Evolutionary conservation across 208 protist species (phyloP).

Genomic region (Leishmania gerbilli): DNA sequence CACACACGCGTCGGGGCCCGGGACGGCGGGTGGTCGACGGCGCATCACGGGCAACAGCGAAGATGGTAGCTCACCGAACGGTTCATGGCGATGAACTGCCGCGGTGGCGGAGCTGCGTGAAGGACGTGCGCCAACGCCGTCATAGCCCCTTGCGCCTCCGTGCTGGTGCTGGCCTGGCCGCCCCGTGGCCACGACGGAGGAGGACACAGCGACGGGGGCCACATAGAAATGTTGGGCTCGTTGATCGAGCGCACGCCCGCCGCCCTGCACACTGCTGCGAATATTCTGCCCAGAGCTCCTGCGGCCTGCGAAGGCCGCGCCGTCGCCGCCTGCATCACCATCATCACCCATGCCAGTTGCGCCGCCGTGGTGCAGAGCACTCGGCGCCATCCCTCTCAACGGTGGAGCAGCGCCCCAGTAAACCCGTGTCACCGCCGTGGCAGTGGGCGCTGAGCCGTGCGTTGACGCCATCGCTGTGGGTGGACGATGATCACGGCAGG

Average conservation of each 20-base stretch:
- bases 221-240: neutral
- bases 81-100: neutral
- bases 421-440: neutral
- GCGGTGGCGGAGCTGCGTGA: neutral
- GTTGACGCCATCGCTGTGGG: neutral
- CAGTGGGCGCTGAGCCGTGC: neutral
- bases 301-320: neutral
- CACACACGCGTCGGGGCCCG: neutral
- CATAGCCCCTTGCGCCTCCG: neutral
- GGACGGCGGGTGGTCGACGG: neutral
- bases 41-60: neutral
- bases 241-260: neutral
- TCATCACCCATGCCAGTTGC: neutral
- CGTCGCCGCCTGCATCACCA: neutral
- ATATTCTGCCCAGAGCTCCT: neutral
- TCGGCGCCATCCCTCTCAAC: neutral
- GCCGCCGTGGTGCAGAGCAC: neutral
- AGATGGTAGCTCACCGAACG: neutral
- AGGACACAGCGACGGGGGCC: neutral
- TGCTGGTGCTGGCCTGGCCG: neutral
- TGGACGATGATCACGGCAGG: neutral
- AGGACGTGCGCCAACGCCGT: neutral
- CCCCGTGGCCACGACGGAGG: neutral
- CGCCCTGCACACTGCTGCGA: neutral
- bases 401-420: conserved; percentile 3